Conservation (phyloP, 371 early-diverging fungal species). For the Thermomucor indicae-seudaticae region DNA sequence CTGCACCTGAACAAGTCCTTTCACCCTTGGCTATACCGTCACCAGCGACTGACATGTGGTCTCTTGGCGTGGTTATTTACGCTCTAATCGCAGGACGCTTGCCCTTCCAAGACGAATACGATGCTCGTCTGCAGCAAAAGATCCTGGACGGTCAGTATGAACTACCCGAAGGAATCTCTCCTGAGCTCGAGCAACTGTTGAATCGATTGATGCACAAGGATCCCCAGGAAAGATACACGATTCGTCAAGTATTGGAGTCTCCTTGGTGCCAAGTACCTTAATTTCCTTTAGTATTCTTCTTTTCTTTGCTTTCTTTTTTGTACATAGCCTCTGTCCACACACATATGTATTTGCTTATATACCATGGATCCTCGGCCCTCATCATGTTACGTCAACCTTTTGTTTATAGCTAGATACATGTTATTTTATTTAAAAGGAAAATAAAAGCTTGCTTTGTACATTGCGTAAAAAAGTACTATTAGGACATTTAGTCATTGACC, state of each 20-base stretch:
- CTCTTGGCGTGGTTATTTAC: conserved; percentile 76
- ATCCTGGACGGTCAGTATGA: conserved; percentile 54
- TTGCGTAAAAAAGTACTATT: background rate
- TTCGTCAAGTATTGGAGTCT: conserved; percentile 20
- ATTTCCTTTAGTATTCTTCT: conserved; percentile 3
- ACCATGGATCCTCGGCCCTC: no score
- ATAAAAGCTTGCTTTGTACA: background rate
- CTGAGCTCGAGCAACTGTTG: conserved; percentile 16
- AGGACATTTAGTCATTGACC: conserved; percentile 23
- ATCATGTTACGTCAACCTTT: background rate
- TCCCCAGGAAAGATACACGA: conserved; percentile 17
- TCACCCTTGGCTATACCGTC: conserved; percentile 33
- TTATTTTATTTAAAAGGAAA: background rate
- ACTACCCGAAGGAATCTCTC: conserved; percentile 23
- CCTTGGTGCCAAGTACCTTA: conserved; percentile 20
- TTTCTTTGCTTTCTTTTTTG: background rate
- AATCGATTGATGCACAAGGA: conserved; percentile 17
- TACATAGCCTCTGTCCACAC: background rate
- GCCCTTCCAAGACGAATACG: conserved; percentile 77
- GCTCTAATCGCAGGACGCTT: conserved; percentile 66
- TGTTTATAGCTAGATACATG: background rate
- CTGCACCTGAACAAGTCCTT: conserved; percentile 72
- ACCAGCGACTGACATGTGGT: conserved; percentile 77
- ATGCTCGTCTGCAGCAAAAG: conserved; percentile 64
- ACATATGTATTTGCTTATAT: background rate